Conservation (phyloP, 306 rosid species). For the Biancaea sappan region DNA sequence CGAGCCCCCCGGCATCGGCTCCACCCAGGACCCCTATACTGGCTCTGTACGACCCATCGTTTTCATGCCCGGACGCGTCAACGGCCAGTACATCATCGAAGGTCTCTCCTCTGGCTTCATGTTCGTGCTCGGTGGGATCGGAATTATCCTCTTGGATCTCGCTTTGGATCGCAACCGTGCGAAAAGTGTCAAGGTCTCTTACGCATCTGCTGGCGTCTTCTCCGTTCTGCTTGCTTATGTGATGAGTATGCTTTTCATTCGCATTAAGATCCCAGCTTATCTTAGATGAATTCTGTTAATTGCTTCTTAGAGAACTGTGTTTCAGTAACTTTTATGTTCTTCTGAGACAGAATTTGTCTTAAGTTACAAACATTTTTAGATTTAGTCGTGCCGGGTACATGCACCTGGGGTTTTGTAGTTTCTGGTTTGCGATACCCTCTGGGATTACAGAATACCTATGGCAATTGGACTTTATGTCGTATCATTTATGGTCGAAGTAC, state of each 20-base stretch:
- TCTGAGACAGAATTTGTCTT: not conserved
- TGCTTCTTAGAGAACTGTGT: not conserved
- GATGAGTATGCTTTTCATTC: constrained; percentile 93
- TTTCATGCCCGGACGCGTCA: constrained; percentile 83
- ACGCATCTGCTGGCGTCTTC: constrained; percentile 75
- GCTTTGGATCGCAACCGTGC: constrained; percentile 83
- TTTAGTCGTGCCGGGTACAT: not conserved
- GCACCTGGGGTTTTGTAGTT: constrained; percentile 1
- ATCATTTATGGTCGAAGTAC: not conserved
- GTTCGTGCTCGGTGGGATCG: constrained; percentile 89
- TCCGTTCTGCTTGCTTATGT: constrained; percentile 68
- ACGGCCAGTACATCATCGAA: constrained; percentile 92
- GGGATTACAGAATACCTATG: not conserved
- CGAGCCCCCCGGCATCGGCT: constrained; percentile 96
- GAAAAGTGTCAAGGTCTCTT: constrained; percentile 70
- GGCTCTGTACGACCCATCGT: constrained; percentile 90
- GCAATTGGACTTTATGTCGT: not conserved
- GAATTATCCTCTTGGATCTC: constrained; percentile 77
- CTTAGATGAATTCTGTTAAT: constrained; percentile 47
- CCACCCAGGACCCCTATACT: constrained; percentile 77
- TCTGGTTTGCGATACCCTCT: not conserved
- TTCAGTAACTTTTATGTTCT: not conserved
- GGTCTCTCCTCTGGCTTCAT: constrained; percentile 91
- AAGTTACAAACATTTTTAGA: not conserved
- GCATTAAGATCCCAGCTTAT: constrained; percentile 95